Base-by-base conservation (phyloP, 2,329 filamentous ascomycete genomes). In the Paramyrothecium sp. region DNA sequence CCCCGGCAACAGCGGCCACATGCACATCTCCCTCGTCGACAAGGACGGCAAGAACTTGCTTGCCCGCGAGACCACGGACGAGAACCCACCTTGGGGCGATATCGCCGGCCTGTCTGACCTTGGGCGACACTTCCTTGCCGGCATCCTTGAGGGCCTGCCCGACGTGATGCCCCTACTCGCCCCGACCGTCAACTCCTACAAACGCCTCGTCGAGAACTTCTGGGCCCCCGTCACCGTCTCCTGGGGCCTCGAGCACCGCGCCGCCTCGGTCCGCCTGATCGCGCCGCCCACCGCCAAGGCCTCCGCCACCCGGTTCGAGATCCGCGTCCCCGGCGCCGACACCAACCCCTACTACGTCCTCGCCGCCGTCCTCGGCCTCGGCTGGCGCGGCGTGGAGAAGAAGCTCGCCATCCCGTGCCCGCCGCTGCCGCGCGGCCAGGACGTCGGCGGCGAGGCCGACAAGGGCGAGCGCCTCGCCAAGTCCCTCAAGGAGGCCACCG, bases 211-310 rank as follows among this genome's bases (percentile, higher is more conserved):
- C 2, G 95, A 99, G 79, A 98, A 98, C 77, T 98, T 97, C 76
- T 99, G 95, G 95, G 95, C 95, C 0, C 95, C 95, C 0, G 95
- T 99, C 7, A 97, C 94, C 0, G 95, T 98, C 0, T 97, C 92
- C 0, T 99, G 95, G 95, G 95, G 95, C 1, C 78, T 97, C 5
- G 95, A 98, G 75, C 94, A 99, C 72, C 91, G 95, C 60, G 93
- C 92, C 5, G 94, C 95, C 0, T 96, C 91, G 0, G 89, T 99
- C 63, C 86, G 95, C 19, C 76, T 99, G 34, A 97, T 99, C 63
- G 87, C 91, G 0, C 94, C 94, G 13, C 94, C 95, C 0, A 95
- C 91, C 0, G 84, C 89, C 34, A 94, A 92, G 63, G 81, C 91
- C 0, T 91, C 91, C 61, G 91, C 92, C 7, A 98, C 94, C 11